Conservation (phyloP, 306 rosid genomes). For the Amphicarpaea edgeworthii region DNA sequence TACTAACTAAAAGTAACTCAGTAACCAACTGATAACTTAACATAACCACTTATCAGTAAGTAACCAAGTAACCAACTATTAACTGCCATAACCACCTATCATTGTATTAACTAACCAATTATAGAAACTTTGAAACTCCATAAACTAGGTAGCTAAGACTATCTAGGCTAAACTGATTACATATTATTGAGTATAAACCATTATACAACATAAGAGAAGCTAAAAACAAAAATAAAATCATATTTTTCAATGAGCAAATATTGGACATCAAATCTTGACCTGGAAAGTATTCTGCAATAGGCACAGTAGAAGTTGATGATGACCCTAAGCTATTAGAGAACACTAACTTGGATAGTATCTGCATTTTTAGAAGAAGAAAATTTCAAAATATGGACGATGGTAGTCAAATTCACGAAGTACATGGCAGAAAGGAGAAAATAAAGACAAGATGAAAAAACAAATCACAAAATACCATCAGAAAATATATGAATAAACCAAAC, state of each 20-base stretch:
- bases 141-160: too few relatives aligned
- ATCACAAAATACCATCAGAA: conserved; percentile 1
- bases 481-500: conserved; percentile 22
- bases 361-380: conserved; percentile 78
- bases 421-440: neutral
- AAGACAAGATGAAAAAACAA: neutral
- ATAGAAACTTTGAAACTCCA: too few relatives aligned
- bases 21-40: too few relatives aligned
- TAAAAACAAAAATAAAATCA: conserved; percentile 23
- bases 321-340: conserved; percentile 72
- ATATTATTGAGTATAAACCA: too few relatives aligned
- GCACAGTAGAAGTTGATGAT: conserved; percentile 65
- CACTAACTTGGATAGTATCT: conserved; percentile 82
- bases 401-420: conserved; percentile 38
- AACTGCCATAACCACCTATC: too few relatives aligned
- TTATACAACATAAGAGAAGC: conserved; percentile 46
- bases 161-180: too few relatives aligned
- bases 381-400: conserved; percentile 47
- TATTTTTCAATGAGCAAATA: conserved; percentile 26
- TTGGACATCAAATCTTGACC: conserved; percentile 56
- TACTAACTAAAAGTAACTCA: too few relatives aligned
- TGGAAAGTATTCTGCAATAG: conserved; percentile 77
- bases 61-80: too few relatives aligned
- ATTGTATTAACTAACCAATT: too few relatives aligned
- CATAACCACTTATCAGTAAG: too few relatives aligned